phyloP scores from a whole-genome alignment of 2,329 filamentous ascomycete genomes.

The Xylaria sp. region DNA sequence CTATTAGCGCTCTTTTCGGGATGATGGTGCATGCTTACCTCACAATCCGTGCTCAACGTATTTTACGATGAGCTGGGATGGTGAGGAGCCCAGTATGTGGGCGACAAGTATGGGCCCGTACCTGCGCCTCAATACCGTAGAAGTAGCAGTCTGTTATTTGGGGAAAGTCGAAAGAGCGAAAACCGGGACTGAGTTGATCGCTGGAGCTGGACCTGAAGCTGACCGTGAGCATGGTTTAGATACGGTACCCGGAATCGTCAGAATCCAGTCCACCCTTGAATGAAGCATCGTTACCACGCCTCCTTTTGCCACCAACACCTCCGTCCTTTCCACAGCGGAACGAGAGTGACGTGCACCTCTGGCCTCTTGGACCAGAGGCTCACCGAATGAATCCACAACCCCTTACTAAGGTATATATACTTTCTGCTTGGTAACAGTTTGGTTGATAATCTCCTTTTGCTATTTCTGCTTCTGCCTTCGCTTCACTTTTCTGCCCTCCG shows the following conservation, averaged over 20 bases:
- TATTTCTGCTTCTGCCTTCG: constrained; percentile 10
- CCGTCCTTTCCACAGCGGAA: constrained; percentile 45
- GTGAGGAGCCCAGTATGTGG: constrained; percentile 28
- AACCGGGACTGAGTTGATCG: neutral
- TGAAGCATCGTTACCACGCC: constrained; percentile 36
- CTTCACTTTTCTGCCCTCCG: constrained; percentile 5
- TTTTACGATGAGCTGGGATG: constrained; percentile 30
- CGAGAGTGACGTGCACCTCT: constrained; percentile 50
- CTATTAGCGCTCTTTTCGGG: constrained; percentile 17
- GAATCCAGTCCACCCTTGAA: constrained; percentile 40
- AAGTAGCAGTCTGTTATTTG: constrained; percentile 14
- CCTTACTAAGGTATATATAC: constrained; percentile 56
- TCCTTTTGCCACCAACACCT: constrained; percentile 37
- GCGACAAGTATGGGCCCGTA: neutral
- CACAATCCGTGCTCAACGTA: constrained; percentile 25
- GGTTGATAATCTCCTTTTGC: neutral
- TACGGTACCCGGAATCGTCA: constrained; percentile 43
- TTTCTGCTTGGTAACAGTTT: constrained; percentile 1
- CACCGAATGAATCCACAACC: constrained; percentile 60
- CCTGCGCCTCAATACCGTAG: constrained; percentile 11
- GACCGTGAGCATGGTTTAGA: constrained; percentile 33
- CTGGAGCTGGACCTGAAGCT: constrained; percentile 28
- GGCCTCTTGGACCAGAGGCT: constrained; percentile 51
- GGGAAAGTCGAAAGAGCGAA: constrained; percentile 5
- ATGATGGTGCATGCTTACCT: constrained; percentile 24